phyloP scores from a whole-genome alignment of 768 basidiomycete genomes.

The Pulveroboletus ravenelii region DNA sequence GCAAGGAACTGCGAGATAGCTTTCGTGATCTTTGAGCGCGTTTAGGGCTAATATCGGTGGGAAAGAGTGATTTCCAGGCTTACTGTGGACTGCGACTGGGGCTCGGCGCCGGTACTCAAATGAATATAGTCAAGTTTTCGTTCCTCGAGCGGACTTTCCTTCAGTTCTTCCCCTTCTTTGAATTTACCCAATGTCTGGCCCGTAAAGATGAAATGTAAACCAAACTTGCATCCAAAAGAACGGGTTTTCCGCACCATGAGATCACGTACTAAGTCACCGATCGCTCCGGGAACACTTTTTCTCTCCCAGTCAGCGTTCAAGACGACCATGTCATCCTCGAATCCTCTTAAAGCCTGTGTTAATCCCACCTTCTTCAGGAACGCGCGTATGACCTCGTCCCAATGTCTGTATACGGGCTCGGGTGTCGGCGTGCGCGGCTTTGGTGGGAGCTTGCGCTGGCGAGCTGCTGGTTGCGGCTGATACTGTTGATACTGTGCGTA shows the following conservation, averaged over 20 bases:
- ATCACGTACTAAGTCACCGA: constrained; percentile 46
- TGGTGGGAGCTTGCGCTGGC: constrained; percentile 28
- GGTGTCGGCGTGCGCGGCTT: constrained; percentile 33
- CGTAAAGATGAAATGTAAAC: constrained; percentile 1
- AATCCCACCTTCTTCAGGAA: constrained; percentile 56
- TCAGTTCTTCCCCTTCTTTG: constrained; percentile 22
- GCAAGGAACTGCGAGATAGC: constrained; percentile 71
- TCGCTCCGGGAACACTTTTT: constrained; percentile 49
- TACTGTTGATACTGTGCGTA: constrained; percentile 34
- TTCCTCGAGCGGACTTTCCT: constrained; percentile 48
- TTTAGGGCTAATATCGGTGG: constrained; percentile 1
- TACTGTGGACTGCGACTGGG: constrained; percentile 57
- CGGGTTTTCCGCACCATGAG: constrained; percentile 41
- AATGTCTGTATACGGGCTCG: constrained; percentile 50
- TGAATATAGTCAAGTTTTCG: constrained; percentile 64
- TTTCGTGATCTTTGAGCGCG: constrained; percentile 51
- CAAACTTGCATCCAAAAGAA: background rate
- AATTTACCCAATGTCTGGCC: constrained; percentile 29
- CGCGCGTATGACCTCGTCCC: constrained; percentile 53
- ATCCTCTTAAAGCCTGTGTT: constrained; percentile 53
- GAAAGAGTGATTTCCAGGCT: constrained; percentile 22
- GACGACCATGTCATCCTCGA: constrained; percentile 70
- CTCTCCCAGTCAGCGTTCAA: constrained; percentile 64
- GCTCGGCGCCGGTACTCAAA: constrained; percentile 40
- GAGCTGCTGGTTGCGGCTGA: constrained; percentile 22